Percentiles rank a stretch among this genome's conserved stretches.
Conservation (phyloP, 1,284 basidiomycete species). For the Rhodotorula sp. region DNA sequence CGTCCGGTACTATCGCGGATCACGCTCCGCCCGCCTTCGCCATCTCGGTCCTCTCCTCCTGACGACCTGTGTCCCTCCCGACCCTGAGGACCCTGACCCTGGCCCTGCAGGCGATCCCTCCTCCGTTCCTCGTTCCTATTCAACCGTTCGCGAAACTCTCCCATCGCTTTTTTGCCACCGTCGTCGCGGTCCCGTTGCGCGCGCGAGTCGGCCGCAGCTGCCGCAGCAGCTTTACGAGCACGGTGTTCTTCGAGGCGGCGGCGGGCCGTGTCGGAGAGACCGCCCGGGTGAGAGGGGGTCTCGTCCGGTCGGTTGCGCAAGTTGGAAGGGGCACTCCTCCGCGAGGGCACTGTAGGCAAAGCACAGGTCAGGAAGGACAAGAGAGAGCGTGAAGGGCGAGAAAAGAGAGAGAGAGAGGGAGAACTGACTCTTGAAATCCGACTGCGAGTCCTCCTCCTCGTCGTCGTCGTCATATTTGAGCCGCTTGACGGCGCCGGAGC, state of each 20-base stretch:
- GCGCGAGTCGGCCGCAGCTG: conserved; percentile 34
- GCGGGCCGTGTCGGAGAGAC: conserved; percentile 72
- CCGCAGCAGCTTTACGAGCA: conserved; percentile 41
- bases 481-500: conserved; percentile 61
- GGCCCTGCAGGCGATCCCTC: conserved; percentile 20
- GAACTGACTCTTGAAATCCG: conserved; percentile 71
- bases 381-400: neutral
- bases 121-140: conserved; percentile 40
- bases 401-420: neutral
- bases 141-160: conserved; percentile 45
- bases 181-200: conserved; percentile 34
- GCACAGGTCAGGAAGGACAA: neutral
- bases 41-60: too few species aligned
- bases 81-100: conserved; percentile 3
- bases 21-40: conserved; percentile 30
- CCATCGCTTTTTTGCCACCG: conserved; percentile 32
- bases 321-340: conserved; percentile 49
- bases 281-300: conserved; percentile 90
- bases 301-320: conserved; percentile 75
- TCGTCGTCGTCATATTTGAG: conserved; percentile 58
- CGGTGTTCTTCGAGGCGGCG: conserved; percentile 73
- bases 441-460: conserved; percentile 52
- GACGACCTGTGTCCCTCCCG: too few species aligned
- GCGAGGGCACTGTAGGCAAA: conserved; percentile 30
- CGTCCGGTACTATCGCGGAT: neutral